Conservation (phyloP, 2,329 filamentous ascomycete genomes). For the Penicillium sp. region DNA sequence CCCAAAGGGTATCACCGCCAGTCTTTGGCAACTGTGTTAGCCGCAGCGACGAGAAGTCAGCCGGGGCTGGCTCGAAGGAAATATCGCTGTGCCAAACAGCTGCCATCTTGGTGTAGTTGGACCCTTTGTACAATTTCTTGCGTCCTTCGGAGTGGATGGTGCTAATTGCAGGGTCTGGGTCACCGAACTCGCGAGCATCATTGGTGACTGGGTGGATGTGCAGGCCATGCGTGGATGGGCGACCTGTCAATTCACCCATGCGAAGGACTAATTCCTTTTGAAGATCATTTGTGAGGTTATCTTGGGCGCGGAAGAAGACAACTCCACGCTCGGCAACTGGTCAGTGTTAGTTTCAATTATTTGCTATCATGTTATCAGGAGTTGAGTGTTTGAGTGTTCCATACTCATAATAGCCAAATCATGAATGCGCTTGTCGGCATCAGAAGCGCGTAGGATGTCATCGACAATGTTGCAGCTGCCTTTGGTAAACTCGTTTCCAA, state of each 20-base stretch:
- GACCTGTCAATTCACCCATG: slow-evolving; percentile 52
- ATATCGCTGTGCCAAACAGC: slow-evolving; percentile 55
- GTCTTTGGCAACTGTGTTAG: slow-evolving; percentile 47
- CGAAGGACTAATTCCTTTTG: slow-evolving; percentile 59
- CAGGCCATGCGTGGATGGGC: slow-evolving; percentile 49
- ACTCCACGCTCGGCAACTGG: slow-evolving; percentile 58
- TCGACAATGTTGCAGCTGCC: slow-evolving; percentile 22
- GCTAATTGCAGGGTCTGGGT: slow-evolving; percentile 53
- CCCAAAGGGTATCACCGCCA: slow-evolving; percentile 51
- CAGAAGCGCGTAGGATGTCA: slow-evolving; percentile 29
- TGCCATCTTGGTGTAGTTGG: slow-evolving; percentile 36
- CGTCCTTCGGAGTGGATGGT: slow-evolving; percentile 52
- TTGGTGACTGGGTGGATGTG: slow-evolving; percentile 56
- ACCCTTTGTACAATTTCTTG: slow-evolving; percentile 46
- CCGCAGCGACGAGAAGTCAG: slow-evolving; percentile 53
- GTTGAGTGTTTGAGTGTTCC: not conserved
- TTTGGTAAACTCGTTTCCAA: slow-evolving; percentile 24
- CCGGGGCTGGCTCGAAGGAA: slow-evolving; percentile 51
- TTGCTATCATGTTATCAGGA: not conserved
- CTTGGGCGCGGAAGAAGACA: slow-evolving; percentile 58
- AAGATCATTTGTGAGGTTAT: slow-evolving; percentile 53
- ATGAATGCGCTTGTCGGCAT: slow-evolving; percentile 34
- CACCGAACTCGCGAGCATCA: slow-evolving; percentile 53
- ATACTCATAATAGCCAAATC: slow-evolving; percentile 39
- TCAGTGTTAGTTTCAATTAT: not conserved